Conservation (phyloP, 805 yeast species). For the Suhomyces xylopsoci region DNA sequence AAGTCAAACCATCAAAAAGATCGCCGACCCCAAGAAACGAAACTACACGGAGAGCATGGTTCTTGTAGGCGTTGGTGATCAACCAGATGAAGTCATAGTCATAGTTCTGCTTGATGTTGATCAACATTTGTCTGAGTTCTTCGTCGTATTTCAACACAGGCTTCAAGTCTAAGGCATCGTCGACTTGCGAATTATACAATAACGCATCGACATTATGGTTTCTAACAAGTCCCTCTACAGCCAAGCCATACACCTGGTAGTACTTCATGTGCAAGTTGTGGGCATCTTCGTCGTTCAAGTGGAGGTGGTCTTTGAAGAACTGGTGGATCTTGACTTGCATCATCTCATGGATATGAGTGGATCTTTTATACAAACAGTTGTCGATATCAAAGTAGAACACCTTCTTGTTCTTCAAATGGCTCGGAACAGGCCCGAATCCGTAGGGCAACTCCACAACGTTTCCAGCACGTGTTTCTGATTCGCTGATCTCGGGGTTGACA, state of each 20-base stretch:
- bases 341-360: conserved; percentile 73
- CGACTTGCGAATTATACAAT: conserved; percentile 84
- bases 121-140: conserved; percentile 50
- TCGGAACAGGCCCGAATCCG: conserved; percentile 36
- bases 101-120: conserved; percentile 37
- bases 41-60: conserved; percentile 81
- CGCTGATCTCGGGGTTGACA: conserved; percentile 24
- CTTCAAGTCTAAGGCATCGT: conserved; percentile 87
- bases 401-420: conserved; percentile 19
- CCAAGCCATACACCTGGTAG: conserved; percentile 85
- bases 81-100: conserved; percentile 80
- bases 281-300: conserved; percentile 71
- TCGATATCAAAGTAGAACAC: conserved; percentile 88
- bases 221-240: conserved; percentile 82
- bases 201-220: conserved; percentile 76
- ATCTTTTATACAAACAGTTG: conserved; percentile 79
- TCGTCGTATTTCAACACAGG: conserved; percentile 65
- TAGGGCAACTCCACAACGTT: conserved; percentile 22
- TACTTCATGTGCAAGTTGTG: conserved; percentile 65
- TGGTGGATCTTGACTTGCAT: conserved; percentile 86
- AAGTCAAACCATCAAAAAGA: conserved; percentile 89
- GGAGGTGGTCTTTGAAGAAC: conserved; percentile 66
- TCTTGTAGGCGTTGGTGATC: conserved; percentile 90
- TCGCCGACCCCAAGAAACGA: conserved; percentile 86
- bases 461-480: conserved; percentile 8